phyloP scores from a whole-genome alignment of 306 rosid genomes.

The Quercus mongolica region DNA sequence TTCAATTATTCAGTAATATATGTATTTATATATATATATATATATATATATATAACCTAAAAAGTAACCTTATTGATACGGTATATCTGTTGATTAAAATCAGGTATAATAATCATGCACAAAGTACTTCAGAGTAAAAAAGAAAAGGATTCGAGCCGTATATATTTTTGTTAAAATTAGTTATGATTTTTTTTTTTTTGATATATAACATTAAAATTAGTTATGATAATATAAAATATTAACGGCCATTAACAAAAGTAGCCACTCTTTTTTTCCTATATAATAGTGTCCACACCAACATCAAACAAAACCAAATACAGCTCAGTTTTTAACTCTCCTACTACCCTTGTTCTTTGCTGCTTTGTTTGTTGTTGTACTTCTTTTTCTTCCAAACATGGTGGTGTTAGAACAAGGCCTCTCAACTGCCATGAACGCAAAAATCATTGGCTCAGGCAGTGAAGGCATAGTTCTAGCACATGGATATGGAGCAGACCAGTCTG shows the following conservation, averaged over 20 bases:
- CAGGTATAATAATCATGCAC: too few species aligned
- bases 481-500: constrained; percentile 72
- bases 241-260: neutral
- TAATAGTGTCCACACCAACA: neutral
- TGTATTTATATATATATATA: too few species aligned
- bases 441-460: constrained; percentile 41
- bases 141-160: too few species aligned
- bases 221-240: too few species aligned
- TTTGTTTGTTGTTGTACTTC: neutral
- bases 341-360: neutral
- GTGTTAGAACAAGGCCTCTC: constrained; percentile 28
- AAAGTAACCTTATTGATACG: too few species aligned
- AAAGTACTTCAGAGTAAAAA: too few species aligned
- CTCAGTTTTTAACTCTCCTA: neutral
- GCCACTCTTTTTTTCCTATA: neutral
- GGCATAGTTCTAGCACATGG: constrained; percentile 83
- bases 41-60: too few species aligned
- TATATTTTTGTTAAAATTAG: too few species aligned
- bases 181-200: too few species aligned
- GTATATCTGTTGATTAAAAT: too few species aligned
- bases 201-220: too few species aligned
- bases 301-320: constrained; percentile 10
- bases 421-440: constrained; percentile 43
- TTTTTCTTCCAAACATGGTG: constrained; percentile 25
- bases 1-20: too few species aligned